Evolutionary conservation across 805 yeast species (phyloP).

Genomic region (Candida ortonii): DNA sequence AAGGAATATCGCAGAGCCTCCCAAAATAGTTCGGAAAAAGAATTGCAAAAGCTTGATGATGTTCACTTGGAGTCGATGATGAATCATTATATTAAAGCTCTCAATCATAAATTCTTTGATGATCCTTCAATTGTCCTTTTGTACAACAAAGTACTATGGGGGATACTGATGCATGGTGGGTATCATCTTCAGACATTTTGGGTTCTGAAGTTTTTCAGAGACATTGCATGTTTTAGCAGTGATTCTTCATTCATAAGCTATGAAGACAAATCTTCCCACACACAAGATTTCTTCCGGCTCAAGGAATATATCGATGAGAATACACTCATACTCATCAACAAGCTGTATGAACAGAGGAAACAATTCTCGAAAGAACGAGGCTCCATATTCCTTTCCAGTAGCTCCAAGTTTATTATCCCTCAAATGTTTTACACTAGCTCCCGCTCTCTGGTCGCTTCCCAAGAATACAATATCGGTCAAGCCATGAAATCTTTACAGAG

Average conservation of each 20-base stretch:
- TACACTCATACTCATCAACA: conserved; percentile 8
- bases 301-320: conserved; percentile 11
- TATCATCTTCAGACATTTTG: conserved; percentile 40
- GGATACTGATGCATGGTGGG: conserved; percentile 43
- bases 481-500: conserved; percentile 9
- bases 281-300: conserved; percentile 13
- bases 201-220: conserved; percentile 39
- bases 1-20: conserved; percentile 7
- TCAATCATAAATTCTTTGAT: conserved; percentile 32
- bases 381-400: conserved; percentile 11
- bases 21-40: conserved; percentile 2
- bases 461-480: conserved; percentile 10
- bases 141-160: conserved; percentile 41
- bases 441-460: conserved; percentile 11
- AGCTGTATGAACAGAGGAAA: conserved; percentile 19
- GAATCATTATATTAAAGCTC: conserved; percentile 37
- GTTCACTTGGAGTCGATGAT: conserved; percentile 36
- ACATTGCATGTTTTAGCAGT: conserved; percentile 22
- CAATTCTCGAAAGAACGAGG: conserved; percentile 9
- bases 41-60: conserved; percentile 12
- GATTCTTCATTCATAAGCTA: conserved; percentile 18
- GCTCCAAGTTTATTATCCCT: conserved; percentile 18
- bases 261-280: conserved; percentile 16
- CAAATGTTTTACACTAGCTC: conserved; percentile 14
- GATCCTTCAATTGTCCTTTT: conserved; percentile 36